phyloP scores from a whole-genome alignment of 1,284 basidiomycete species.

The Schizophyllum commune region DNA sequence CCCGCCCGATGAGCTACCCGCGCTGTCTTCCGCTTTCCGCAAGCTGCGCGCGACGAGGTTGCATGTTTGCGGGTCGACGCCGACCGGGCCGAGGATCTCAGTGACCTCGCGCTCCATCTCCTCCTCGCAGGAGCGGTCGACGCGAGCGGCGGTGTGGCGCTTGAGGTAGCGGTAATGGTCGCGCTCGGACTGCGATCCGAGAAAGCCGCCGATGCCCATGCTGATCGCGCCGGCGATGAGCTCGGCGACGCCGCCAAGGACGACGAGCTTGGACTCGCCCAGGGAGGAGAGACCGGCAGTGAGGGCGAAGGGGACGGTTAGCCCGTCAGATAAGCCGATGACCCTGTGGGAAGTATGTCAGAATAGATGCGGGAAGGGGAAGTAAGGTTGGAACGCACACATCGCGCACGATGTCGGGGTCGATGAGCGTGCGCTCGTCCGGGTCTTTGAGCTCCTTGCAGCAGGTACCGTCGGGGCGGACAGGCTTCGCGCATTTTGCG shows the following conservation, averaged over 20 bases:
- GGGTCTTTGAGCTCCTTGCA: conserved; percentile 76
- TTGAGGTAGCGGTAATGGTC: conserved; percentile 87
- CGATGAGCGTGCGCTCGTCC: conserved; percentile 71
- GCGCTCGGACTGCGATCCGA: conserved; percentile 93
- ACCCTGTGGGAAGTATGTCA: conserved; percentile 43
- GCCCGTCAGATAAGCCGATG: conserved; percentile 93
- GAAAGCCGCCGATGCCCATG: conserved; percentile 97
- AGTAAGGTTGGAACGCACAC: conserved; percentile 42
- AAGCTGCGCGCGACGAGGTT: conserved; percentile 73
- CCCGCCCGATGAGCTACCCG: conserved; percentile 12
- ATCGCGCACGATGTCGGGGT: conserved; percentile 82
- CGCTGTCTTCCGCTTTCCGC: conserved; percentile 49
- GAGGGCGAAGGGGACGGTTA: conserved; percentile 90
- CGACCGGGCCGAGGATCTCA: conserved; percentile 81
- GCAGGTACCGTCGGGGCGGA: conserved; percentile 57
- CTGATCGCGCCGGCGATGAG: conserved; percentile 92
- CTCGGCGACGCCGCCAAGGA: conserved; percentile 87
- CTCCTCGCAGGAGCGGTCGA: conserved; percentile 80
- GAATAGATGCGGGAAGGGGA: conserved; percentile 1
- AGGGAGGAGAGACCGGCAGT: conserved; percentile 88
- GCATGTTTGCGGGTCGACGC: conserved; percentile 79
- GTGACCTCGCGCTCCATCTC: conserved; percentile 96
- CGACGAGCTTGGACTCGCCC: conserved; percentile 82
- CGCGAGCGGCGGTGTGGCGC: conserved; percentile 71
- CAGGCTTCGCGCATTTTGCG: conserved; percentile 53